Percentiles rank a stretch among this genome's conserved stretches.
phyloP scores from a whole-genome alignment of 2,329 filamentous ascomycete genomes.

The Fusarium bulbicola region DNA sequence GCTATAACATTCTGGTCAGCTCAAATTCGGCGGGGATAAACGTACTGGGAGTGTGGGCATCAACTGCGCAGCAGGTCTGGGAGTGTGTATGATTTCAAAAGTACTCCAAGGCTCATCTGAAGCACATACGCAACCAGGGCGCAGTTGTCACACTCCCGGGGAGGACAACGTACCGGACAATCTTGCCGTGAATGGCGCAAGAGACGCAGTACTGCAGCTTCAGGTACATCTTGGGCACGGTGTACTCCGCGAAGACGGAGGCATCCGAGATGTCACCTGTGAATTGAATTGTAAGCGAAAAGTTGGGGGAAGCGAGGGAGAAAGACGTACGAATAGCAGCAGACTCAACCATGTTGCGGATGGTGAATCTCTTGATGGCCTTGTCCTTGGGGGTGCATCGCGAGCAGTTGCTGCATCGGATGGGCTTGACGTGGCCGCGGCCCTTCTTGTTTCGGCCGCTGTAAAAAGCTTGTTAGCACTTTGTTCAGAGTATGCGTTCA shows the following conservation, averaged over 20 bases:
- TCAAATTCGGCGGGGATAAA: constrained; percentile 14
- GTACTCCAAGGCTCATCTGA: constrained; percentile 70
- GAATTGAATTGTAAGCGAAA: constrained; percentile 19
- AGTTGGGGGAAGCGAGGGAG: not conserved
- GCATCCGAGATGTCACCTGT: constrained; percentile 99
- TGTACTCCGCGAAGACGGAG: constrained; percentile 99
- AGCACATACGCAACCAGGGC: constrained; percentile 57
- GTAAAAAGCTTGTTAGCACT: constrained; percentile 38
- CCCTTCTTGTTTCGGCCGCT: constrained; percentile 99
- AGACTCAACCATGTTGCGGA: constrained; percentile 99
- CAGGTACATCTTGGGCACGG: constrained; percentile 99
- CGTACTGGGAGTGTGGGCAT: constrained; percentile 35
- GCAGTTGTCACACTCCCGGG: constrained; percentile 68
- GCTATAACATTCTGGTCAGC: constrained; percentile 68
- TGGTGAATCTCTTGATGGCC: constrained; percentile 99
- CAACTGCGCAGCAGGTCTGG: constrained; percentile 24
- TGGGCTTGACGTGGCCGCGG: constrained; percentile 99
- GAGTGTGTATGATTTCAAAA: constrained; percentile 43
- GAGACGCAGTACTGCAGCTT: constrained; percentile 99
- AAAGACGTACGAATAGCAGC: constrained; percentile 93
- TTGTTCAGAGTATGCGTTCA: not conserved
- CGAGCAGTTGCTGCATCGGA: constrained; percentile 79
- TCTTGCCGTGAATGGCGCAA: constrained; percentile 99
- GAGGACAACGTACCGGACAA: constrained; percentile 91
- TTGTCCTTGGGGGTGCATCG: constrained; percentile 98